These are phyloP conservation scores for Sphaerulina musiva DNA, from an alignment of 2,329 filamentous ascomycete genomes.

Conservation along the genomic window DNA sequence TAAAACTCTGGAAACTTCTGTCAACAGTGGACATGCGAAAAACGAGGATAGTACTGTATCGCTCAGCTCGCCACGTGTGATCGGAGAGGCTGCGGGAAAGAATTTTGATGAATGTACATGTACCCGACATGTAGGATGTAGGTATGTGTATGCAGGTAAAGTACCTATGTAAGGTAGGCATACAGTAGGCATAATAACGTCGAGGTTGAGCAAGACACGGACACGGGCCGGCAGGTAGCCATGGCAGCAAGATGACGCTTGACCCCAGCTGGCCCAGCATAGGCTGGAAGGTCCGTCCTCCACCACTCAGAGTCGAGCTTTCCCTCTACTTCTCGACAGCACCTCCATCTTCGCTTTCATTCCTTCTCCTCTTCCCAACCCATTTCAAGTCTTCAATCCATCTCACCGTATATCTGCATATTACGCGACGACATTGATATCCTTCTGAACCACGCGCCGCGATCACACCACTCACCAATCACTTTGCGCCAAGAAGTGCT, in stretches of 20 bases:
- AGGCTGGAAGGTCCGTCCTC: neutral
- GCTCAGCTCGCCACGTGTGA: no score
- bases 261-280: neutral
- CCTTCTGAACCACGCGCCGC: constrained; percentile 10
- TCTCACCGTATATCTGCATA: constrained; percentile 11
- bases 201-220: neutral
- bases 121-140: no score
- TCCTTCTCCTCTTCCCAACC: neutral
- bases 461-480: constrained; percentile 8
- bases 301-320: constrained; percentile 6
- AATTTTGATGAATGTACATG: no score
- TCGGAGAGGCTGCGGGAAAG: no score
- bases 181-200: neutral
- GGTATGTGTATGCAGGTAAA: neutral
- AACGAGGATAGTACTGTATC: no score
- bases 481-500: constrained; percentile 21
- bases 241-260: constrained; percentile 2
- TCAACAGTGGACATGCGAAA: no score
- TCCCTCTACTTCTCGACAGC: constrained; percentile 1
- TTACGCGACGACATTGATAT: constrained; percentile 21
- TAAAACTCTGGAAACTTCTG: no score
- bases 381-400: constrained; percentile 3
- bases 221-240: constrained; percentile 6
- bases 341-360: constrained; percentile 2
- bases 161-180: no score